phyloP scores from a whole-genome alignment of 176 grass and related monocot genomes.

The Poa annua region DNA sequence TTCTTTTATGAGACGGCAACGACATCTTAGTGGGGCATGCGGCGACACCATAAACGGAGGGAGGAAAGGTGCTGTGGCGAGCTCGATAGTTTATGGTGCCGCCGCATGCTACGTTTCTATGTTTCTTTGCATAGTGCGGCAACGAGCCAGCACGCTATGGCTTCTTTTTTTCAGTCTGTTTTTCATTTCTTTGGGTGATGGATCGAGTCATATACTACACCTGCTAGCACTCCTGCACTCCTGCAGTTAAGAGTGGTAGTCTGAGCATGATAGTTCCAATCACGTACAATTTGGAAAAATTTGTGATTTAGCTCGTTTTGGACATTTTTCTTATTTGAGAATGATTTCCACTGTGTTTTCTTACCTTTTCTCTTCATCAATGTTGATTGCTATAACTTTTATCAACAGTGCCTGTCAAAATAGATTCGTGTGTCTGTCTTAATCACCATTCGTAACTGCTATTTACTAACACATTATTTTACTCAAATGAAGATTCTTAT shows the following conservation, averaged over 20 bases:
- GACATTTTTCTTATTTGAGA: conserved; percentile 16
- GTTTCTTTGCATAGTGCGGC: too few relatives aligned
- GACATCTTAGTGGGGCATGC: too few relatives aligned
- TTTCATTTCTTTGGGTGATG: too few relatives aligned
- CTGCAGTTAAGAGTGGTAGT: neutral
- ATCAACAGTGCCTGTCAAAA: conserved; percentile 26
- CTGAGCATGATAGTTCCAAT: neutral
- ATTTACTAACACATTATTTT: conserved; percentile 40
- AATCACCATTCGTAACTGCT: conserved; percentile 14
- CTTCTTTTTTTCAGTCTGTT: too few relatives aligned
- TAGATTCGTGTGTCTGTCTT: neutral
- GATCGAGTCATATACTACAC: neutral
- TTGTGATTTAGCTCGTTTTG: conserved; percentile 15
- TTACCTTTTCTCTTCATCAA: conserved; percentile 12
- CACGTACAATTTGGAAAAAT: neutral
- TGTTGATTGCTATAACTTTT: conserved; percentile 20
- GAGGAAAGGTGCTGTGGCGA: too few relatives aligned
- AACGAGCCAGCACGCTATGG: too few relatives aligned
- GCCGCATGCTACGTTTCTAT: too few relatives aligned
- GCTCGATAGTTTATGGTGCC: too few relatives aligned
- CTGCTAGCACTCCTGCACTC: neutral
- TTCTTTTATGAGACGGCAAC: too few relatives aligned
- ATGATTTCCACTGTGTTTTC: conserved; percentile 4
- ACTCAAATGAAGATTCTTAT: conserved; percentile 81
- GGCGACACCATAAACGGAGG: too few relatives aligned